A percentile compares a stretch with the other conserved stretches of the same genome.
Conservation (phyloP, 306 rosid genomes). For the Cucurbita moschata region DNA sequence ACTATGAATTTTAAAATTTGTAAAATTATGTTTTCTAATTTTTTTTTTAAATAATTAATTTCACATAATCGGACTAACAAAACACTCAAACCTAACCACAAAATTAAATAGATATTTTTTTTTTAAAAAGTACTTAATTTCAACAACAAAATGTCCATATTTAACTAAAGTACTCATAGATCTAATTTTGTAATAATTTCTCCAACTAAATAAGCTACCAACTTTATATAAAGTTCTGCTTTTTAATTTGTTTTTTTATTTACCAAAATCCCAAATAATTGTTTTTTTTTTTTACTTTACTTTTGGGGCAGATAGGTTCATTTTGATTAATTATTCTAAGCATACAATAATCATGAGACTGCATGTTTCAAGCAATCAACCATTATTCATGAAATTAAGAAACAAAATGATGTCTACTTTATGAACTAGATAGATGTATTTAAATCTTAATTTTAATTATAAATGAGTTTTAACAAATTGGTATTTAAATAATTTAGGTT, state of each 20-base stretch:
- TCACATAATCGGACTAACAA: background rate
- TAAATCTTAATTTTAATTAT: background rate
- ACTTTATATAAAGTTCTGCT: background rate
- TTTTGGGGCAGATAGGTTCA: background rate
- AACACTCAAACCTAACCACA: background rate
- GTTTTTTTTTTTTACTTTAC: background rate
- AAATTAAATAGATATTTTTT: background rate
- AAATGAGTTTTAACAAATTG: background rate
- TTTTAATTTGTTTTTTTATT: background rate
- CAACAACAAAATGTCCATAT: background rate
- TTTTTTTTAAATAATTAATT: too few species aligned
- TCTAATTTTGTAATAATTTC: background rate
- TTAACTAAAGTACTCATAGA: background rate
- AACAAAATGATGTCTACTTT: background rate
- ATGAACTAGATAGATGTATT: background rate
- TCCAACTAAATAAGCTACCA: background rate
- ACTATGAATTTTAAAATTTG: background rate
- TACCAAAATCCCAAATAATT: background rate
- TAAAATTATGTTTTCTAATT: too few species aligned
- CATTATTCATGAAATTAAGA: background rate
- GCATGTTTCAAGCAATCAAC: background rate
- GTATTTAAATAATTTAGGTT: background rate
- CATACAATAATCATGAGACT: background rate
- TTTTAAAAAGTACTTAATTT: background rate
- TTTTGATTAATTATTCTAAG: background rate